Percentiles rank a stretch among this genome's conserved stretches.
Evolutionary conservation across 2,329 filamentous ascomycete species (phyloP).

Genomic region (Orbilia oligospora): DNA sequence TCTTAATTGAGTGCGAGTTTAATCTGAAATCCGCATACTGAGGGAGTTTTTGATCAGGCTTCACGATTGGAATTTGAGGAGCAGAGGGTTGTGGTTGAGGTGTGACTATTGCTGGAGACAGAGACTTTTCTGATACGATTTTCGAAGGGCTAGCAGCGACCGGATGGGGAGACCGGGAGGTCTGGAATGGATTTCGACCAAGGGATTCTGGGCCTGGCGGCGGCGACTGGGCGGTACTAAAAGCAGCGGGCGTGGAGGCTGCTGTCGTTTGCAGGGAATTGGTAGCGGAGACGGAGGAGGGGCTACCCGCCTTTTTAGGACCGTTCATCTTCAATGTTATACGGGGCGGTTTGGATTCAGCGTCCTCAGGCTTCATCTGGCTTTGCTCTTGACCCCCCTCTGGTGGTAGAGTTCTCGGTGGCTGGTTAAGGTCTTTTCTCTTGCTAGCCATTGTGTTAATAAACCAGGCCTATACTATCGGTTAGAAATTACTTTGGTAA

Average conservation of each 20-base stretch:
- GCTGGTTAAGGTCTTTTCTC: constrained; percentile 22
- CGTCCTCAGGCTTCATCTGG: constrained; percentile 30
- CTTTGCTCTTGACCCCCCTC: not conserved
- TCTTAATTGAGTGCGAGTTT: constrained; percentile 7
- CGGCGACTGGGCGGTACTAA: constrained; percentile 41
- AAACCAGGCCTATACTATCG: constrained; percentile 20
- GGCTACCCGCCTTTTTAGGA: constrained; percentile 40
- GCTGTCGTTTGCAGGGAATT: constrained; percentile 37
- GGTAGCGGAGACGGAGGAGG: constrained; percentile 24
- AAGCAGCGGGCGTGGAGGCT: constrained; percentile 41
- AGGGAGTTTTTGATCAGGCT: not conserved
- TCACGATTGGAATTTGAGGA: not conserved
- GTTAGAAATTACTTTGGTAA: not conserved
- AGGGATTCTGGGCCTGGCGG: constrained; percentile 6
- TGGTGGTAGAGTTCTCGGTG: constrained; percentile 41
- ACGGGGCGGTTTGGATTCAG: constrained; percentile 34
- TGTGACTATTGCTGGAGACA: constrained; percentile 43
- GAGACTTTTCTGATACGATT: not conserved
- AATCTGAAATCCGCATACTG: constrained; percentile 29
- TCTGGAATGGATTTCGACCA: constrained; percentile 28
- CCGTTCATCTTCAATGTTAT: constrained; percentile 52
- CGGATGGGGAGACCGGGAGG: constrained; percentile 25
- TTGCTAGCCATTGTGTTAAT: constrained; percentile 23
- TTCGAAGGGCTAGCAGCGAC: constrained; percentile 29
- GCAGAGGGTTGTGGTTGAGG: constrained; percentile 26